phyloP scores from a whole-genome alignment of 331 rosid genomes.

The Telfairia occidentalis region DNA sequence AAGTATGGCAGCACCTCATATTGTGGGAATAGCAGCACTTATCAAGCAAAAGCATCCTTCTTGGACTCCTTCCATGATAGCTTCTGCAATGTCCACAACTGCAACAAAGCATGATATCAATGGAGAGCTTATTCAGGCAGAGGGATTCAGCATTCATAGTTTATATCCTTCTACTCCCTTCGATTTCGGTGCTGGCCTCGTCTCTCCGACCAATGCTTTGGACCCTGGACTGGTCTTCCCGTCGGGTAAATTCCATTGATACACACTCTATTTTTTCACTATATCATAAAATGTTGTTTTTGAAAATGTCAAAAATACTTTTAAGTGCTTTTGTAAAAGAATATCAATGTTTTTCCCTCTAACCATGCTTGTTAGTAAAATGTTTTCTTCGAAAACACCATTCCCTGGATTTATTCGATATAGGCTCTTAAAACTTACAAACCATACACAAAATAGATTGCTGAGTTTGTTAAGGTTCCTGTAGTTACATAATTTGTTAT shows the following conservation, averaged over 20 bases:
- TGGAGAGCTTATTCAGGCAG: conserved; percentile 56
- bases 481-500: too few species aligned
- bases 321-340: background rate
- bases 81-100: conserved; percentile 79
- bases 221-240: conserved; percentile 73
- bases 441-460: too few species aligned
- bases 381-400: background rate
- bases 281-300: background rate
- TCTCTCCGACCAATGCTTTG: conserved; percentile 41
- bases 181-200: conserved; percentile 63
- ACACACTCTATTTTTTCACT: background rate
- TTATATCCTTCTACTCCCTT: conserved; percentile 58
- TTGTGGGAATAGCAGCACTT: conserved; percentile 80
- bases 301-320: background rate
- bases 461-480: too few species aligned
- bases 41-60: conserved; percentile 66
- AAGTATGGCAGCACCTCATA: conserved; percentile 90
- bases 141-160: conserved; percentile 30
- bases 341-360: background rate
- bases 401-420: background rate
- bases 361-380: background rate
- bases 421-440: too few species aligned
- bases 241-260: conserved; percentile 30
- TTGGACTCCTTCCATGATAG: conserved; percentile 86
- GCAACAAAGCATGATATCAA: conserved; percentile 44